These are phyloP conservation scores for Pseudogymnoascus sp. DNA, from an alignment of 2,329 filamentous ascomycete species.

Conservation along the genomic window DNA sequence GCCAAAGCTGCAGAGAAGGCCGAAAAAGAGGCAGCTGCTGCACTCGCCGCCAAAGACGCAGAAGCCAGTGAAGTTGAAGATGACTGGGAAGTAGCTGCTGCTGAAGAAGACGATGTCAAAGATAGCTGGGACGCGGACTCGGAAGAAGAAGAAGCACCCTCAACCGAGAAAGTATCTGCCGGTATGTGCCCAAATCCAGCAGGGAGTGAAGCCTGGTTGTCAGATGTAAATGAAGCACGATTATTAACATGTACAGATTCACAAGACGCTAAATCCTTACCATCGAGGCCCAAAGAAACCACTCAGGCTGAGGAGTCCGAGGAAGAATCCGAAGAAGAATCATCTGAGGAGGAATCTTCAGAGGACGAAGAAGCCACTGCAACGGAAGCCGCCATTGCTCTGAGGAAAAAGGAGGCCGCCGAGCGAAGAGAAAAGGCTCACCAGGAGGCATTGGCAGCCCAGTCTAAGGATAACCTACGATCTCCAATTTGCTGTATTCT, in stretches of 20 bases:
- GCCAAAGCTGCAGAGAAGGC: slow-evolving; percentile 58
- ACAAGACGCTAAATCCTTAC: slow-evolving; percentile 15
- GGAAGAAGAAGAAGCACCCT: slow-evolving; percentile 54
- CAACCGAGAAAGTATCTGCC: neutral
- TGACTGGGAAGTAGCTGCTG: slow-evolving; percentile 83
- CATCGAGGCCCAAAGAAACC: slow-evolving; percentile 28
- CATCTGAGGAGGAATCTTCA: slow-evolving; percentile 55
- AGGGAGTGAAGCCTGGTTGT: slow-evolving; percentile 25
- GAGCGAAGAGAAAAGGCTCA: slow-evolving; percentile 84
- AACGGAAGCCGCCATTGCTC: slow-evolving; percentile 62
- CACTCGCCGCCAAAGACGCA: slow-evolving; percentile 47
- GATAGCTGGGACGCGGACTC: slow-evolving; percentile 91
- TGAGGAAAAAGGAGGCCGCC: slow-evolving; percentile 80
- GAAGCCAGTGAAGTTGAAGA: slow-evolving; percentile 61
- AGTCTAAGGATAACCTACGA: slow-evolving; percentile 88
- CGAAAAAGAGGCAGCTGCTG: slow-evolving; percentile 50
- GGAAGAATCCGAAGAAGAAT: slow-evolving; percentile 39
- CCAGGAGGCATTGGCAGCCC: slow-evolving; percentile 82
- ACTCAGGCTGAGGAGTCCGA: slow-evolving; percentile 43
- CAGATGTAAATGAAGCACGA: slow-evolving; percentile 20
- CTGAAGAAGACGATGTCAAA: slow-evolving; percentile 71
- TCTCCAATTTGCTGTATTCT: slow-evolving; percentile 99
- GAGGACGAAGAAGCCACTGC: slow-evolving; percentile 72
- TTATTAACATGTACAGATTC: slow-evolving; percentile 16
- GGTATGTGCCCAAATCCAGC: slow-evolving; percentile 19